Evolutionary conservation across 1,139 yeast genomes (phyloP).

Genomic region (Yamadazyma sp.): DNA sequence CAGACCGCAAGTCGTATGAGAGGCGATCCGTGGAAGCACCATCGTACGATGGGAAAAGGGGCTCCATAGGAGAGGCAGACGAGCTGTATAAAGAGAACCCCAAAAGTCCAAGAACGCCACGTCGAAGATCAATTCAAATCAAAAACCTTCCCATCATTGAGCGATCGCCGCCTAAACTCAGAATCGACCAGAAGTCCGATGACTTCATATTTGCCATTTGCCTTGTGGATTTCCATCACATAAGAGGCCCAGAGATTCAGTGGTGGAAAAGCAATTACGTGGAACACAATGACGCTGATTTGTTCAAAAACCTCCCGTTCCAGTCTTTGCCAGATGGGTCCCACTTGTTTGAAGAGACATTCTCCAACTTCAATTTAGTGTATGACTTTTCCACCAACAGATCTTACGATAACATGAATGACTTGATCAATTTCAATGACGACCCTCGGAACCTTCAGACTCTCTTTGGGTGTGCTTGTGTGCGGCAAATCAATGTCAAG

Average conservation of each 20-base stretch:
- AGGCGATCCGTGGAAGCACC: conserved; percentile 1
- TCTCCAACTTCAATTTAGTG: conserved; percentile 85
- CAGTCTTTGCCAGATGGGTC: conserved; percentile 97
- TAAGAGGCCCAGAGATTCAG: conserved; percentile 93
- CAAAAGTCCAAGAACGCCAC: conserved; percentile 15
- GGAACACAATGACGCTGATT: conserved; percentile 34
- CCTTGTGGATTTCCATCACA: conserved; percentile 90
- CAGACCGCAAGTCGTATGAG: conserved; percentile 2
- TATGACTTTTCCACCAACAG: conserved; percentile 58
- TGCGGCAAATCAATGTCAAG: conserved; percentile 72
- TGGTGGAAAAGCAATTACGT: conserved; percentile 78
- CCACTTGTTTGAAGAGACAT: conserved; percentile 87
- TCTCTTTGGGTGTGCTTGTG: conserved; percentile 90
- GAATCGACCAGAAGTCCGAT: conserved; percentile 16
- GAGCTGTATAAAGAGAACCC: conserved; percentile 5
- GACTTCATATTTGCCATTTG: conserved; percentile 77
- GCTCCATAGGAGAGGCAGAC: conserved; percentile 15
- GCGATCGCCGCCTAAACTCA: conserved; percentile 16
- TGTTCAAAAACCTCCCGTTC: conserved; percentile 91
- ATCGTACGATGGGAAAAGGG: neutral
- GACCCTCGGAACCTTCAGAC: conserved; percentile 62
- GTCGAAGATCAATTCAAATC: conserved; percentile 33
- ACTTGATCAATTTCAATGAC: conserved; percentile 42
- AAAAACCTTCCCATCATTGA: conserved; percentile 36
- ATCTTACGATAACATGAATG: conserved; percentile 46